Percentiles rank a stretch among this genome's conserved stretches.
phyloP scores from a whole-genome alignment of 2,329 filamentous ascomycete species.

The Colletotrichum ledebouriae region DNA sequence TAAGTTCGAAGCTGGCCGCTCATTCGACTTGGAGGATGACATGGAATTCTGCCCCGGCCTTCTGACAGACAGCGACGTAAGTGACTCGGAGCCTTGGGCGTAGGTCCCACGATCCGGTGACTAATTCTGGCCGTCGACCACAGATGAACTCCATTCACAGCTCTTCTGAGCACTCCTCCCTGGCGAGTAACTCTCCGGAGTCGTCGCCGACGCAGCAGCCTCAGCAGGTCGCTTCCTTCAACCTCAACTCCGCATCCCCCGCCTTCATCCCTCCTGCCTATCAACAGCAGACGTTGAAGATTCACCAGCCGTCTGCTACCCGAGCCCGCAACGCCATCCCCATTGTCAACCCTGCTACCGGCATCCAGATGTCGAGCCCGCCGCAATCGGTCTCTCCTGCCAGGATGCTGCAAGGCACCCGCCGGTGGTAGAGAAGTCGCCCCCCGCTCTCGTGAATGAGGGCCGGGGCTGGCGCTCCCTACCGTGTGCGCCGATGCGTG shows the following conservation, averaged over 20 bases:
- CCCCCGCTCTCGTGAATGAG: constrained; percentile 52
- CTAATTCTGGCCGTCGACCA: constrained; percentile 50
- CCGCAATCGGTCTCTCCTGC: constrained; percentile 78
- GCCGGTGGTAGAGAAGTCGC: constrained; percentile 65
- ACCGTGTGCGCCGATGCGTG: constrained; percentile 55
- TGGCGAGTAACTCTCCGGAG: constrained; percentile 94
- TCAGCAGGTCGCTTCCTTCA: constrained; percentile 83
- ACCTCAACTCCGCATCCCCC: constrained; percentile 76
- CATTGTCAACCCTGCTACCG: constrained; percentile 95
- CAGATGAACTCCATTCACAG: constrained; percentile 94
- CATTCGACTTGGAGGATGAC: constrained; percentile 96
- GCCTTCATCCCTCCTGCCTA: constrained; percentile 75
- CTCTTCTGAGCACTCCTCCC: constrained; percentile 91
- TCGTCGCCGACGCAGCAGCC: constrained; percentile 92
- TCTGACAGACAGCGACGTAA: constrained; percentile 93
- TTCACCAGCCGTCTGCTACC: constrained; percentile 91
- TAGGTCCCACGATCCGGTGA: constrained; percentile 22
- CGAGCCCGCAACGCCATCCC: constrained; percentile 95
- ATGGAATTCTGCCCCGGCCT: constrained; percentile 95
- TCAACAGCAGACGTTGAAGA: constrained; percentile 78
- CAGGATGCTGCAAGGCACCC: constrained; percentile 70
- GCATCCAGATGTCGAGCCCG: constrained; percentile 88
- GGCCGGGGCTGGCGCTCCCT: constrained; percentile 50
- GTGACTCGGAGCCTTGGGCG: constrained; percentile 50
- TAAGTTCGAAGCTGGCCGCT: constrained; percentile 90